Evolutionary conservation across 192 early-diverging fungal species (phyloP).

Genomic region (Coemansia sp.): DNA sequence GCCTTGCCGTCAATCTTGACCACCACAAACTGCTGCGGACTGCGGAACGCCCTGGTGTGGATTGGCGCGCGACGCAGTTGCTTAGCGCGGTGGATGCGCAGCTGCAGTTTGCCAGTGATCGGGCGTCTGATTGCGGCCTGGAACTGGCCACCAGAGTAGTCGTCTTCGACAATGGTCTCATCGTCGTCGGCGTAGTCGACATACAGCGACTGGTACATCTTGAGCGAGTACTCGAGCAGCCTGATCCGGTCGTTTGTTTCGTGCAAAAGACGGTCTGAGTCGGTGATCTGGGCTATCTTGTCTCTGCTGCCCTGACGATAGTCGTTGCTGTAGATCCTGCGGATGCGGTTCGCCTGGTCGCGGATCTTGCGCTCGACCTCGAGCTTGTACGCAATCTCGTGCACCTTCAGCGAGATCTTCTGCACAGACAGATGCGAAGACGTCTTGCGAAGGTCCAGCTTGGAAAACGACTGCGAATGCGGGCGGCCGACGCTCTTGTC

Average conservation of each 20-base stretch:
- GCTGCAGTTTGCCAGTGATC: slow-evolving; percentile 69
- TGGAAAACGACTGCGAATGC: slow-evolving; percentile 44
- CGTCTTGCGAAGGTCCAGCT: slow-evolving; percentile 67
- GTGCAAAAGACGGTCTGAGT: slow-evolving; percentile 43
- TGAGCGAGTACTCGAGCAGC: slow-evolving; percentile 69
- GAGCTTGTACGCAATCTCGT: slow-evolving; percentile 86
- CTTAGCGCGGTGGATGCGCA: slow-evolving; percentile 63
- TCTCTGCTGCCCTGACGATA: slow-evolving; percentile 38
- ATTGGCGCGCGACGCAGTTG: slow-evolving; percentile 61
- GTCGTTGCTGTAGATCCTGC: slow-evolving; percentile 53
- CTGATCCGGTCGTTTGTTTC: slow-evolving; percentile 75
- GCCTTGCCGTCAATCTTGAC: slow-evolving; percentile 84
- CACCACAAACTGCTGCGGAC: slow-evolving; percentile 69
- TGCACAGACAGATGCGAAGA: slow-evolving; percentile 67
- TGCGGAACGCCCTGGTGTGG: slow-evolving; percentile 54
- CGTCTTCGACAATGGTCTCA: slow-evolving; percentile 52
- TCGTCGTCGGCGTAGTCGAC: slow-evolving; percentile 74
- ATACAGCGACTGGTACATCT: slow-evolving; percentile 85
- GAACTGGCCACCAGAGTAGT: slow-evolving; percentile 16
- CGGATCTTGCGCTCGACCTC: slow-evolving; percentile 94
- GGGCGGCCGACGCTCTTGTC: slow-evolving; percentile 26
- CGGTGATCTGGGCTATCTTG: slow-evolving; percentile 55
- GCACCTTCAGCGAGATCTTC: slow-evolving; percentile 78
- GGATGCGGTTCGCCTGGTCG: slow-evolving; percentile 54
- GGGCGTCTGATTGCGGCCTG: slow-evolving; percentile 68